Base-by-base conservation (phyloP, 345 rosid genomes). In the Syzygium aromaticum region DNA sequence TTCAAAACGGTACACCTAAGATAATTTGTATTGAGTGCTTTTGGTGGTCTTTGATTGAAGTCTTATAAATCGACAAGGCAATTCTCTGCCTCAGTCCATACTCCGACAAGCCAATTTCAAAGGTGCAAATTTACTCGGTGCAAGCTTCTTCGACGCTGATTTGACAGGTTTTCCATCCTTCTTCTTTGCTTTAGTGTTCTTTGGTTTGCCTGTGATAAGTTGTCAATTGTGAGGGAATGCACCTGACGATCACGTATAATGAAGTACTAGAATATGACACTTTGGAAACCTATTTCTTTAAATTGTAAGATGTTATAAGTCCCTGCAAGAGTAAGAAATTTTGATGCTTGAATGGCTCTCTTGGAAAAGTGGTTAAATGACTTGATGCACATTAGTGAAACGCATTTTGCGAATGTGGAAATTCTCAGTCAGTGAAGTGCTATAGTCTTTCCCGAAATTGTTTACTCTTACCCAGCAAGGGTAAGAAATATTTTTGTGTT, bases 141-240 rank as follows among this genome's bases (percentile, higher is more conserved):
- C 99, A 84, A 97, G 99, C 91, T 95, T 96, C 95, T 95, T 96
- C 64, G 98, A 97, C 91, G 97, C 99, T 86, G 99, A 97, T 91
- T 89, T 97, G 88, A 97, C 98, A 92, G 98, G 98, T 95, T 84
- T 87, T 73, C 38, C 80, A 73, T 73, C 80, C 38, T 73, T 1
- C 49, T 73, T 73, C 80, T 33, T 67, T 8, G 80, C 80, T 73
- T 33, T 33, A 19, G 46, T 9, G 49, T 33, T 64, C 40, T 64
- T 33, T 73, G 49, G 13, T 33, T 33, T 73, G 46, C 80, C 13
- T 17, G 0, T 33, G 46, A 33, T 19, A 40, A 73, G 80, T 73
- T 17, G 49, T 67, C 80, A 17, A 67, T 8, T 19, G 22, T 33
- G 49, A 17, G 80, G 49, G 80, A 61, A n/a, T 61, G 80, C 80